A percentile compares a stretch with the other conserved stretches of the same genome.
Evolutionary conservation across 179 eudicot genomes (phyloP).

Genomic region (Amaranthus tricolor): DNA sequence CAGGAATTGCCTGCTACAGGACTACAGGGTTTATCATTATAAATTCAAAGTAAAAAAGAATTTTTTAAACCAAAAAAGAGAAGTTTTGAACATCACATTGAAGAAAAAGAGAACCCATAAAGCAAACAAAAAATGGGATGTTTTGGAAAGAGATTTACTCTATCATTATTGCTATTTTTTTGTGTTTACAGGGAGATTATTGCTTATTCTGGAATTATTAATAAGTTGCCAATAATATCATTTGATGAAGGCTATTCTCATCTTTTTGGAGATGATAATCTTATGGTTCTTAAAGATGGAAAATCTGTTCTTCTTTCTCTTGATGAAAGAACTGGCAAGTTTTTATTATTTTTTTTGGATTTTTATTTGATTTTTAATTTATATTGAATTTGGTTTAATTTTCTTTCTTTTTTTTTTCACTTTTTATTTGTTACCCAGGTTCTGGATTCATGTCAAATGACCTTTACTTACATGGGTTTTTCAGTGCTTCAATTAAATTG

Average conservation of each 20-base stretch:
- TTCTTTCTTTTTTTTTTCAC: neutral
- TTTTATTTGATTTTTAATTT: no score
- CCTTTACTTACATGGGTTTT: slow-evolving; percentile 82
- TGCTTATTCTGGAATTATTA: neutral
- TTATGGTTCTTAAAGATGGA: slow-evolving; percentile 77
- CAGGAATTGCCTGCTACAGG: neutral
- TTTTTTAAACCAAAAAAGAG: no score
- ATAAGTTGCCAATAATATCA: slow-evolving; percentile 53
- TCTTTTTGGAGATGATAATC: slow-evolving; percentile 80
- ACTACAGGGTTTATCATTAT: neutral
- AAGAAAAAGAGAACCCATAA: slow-evolving; percentile 1
- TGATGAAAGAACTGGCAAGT: slow-evolving; percentile 74
- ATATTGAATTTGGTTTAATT: neutral
- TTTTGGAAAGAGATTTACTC: neutral
- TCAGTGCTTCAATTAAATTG: slow-evolving; percentile 91
- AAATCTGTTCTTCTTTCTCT: slow-evolving; percentile 84
- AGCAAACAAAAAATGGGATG: slow-evolving; percentile 9
- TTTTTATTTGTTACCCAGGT: slow-evolving; percentile 39
- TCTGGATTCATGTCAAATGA: slow-evolving; percentile 95
- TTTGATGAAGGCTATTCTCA: slow-evolving; percentile 95
- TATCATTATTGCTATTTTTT: slow-evolving; percentile 14
- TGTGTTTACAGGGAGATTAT: slow-evolving; percentile 13
- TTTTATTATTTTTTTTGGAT: neutral
- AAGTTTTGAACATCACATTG: neutral
- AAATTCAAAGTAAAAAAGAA: neutral